phyloP scores from a whole-genome alignment of 1,139 yeast species.

The Kodamaea sp. region DNA sequence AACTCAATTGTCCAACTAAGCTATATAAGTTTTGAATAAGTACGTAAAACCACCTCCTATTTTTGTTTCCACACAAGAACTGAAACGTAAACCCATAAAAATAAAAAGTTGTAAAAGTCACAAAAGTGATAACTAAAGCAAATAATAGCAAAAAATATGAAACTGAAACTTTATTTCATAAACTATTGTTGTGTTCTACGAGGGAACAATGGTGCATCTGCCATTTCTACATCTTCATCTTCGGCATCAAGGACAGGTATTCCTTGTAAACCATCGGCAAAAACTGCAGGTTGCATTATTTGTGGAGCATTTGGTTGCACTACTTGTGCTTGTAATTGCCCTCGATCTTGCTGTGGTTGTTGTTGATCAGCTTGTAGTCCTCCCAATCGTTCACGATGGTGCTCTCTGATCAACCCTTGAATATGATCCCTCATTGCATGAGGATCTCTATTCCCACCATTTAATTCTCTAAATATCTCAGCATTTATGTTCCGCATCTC shows the following conservation, averaged over 20 bases:
- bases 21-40: too few species aligned
- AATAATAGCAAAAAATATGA: too few species aligned
- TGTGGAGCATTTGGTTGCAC: conserved; percentile 37
- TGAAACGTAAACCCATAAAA: too few species aligned
- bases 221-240: conserved; percentile 40
- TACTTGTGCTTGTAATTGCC: conserved; percentile 1
- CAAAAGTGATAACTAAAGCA: too few species aligned
- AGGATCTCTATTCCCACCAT: conserved; percentile 33
- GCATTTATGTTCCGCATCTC: conserved; percentile 32
- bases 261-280: conserved; percentile 29
- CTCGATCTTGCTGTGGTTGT: conserved; percentile 9
- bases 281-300: conserved; percentile 42
- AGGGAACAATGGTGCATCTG: conserved; percentile 22
- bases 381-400: conserved; percentile 13
- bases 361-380: conserved; percentile 8
- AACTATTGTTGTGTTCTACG: conserved; percentile 1
- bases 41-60: too few species aligned
- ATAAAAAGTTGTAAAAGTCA: too few species aligned
- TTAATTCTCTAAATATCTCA: conserved; percentile 34
- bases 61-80: too few species aligned
- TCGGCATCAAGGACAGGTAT: conserved; percentile 30
- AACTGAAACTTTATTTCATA: too few species aligned
- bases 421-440: conserved; percentile 39
- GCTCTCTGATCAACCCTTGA: conserved; percentile 30
- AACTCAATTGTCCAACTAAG: too few species aligned